phyloP scores from a whole-genome alignment of 2,329 filamentous ascomycete genomes.

The Elsinoe arachidis region DNA sequence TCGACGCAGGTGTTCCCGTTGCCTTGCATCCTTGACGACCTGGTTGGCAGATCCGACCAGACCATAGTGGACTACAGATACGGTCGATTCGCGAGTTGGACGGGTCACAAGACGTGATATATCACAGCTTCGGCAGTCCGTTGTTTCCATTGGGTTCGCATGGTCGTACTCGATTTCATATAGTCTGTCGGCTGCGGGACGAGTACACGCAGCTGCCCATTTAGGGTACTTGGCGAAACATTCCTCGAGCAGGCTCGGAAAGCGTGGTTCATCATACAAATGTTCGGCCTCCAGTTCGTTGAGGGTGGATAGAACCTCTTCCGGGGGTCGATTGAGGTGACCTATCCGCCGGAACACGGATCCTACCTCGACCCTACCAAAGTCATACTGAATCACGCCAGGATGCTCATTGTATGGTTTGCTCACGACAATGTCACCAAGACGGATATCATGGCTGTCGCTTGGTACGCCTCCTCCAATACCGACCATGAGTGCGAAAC shows the following conservation, averaged over 20 bases:
- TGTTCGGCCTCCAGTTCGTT: not conserved
- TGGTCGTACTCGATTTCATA: no score
- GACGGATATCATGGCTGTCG: slow-evolving; percentile 18
- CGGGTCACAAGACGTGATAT: not conserved
- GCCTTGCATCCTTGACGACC: slow-evolving; percentile 9
- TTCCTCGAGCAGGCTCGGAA: not conserved
- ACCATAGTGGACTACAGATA: slow-evolving; percentile 29
- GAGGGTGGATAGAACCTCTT: slow-evolving; percentile 21
- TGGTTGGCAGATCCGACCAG: slow-evolving; percentile 32
- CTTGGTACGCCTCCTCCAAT: slow-evolving; percentile 21
- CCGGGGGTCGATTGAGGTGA: slow-evolving; percentile 18
- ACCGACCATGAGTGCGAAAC: slow-evolving; percentile 21
- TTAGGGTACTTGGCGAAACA: no score
- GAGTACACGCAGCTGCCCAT: no score
- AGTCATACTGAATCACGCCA: slow-evolving; percentile 24
- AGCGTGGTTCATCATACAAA: not conserved
- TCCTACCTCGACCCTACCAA: slow-evolving; percentile 17
- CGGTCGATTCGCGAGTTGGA: not conserved
- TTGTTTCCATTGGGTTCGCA: no score
- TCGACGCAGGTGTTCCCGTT: not conserved
- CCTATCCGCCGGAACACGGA: slow-evolving; percentile 15
- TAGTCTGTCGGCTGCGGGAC: no score
- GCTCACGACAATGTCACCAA: slow-evolving; percentile 23
- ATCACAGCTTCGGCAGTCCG: not conserved
- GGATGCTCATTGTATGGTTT: slow-evolving; percentile 16